A percentile compares a stretch with the other conserved stretches of the same genome.
Conservation (phyloP, 805 yeast genomes). For the Kluyveromyces starmeri region DNA sequence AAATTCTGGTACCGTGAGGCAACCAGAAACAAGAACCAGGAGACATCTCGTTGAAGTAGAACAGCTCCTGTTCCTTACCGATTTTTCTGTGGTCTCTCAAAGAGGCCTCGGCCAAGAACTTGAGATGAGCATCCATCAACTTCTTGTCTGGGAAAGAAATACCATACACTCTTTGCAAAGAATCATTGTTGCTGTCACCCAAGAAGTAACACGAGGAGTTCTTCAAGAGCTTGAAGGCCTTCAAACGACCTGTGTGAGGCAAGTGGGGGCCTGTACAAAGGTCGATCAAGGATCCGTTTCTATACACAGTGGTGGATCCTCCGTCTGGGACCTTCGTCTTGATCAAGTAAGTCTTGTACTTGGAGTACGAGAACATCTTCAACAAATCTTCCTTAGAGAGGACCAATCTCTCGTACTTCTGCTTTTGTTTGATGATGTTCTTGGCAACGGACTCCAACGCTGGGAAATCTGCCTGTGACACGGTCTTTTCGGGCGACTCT, state of each 20-base stretch:
- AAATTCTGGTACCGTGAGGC: slow-evolving; percentile 98
- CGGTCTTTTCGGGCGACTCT: slow-evolving; percentile 63
- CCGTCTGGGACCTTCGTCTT: slow-evolving; percentile 89
- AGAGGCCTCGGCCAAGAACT: slow-evolving; percentile 92
- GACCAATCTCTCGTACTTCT: slow-evolving; percentile 86
- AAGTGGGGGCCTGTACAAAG: slow-evolving; percentile 97
- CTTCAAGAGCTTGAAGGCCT: slow-evolving; percentile 87
- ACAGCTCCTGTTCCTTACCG: slow-evolving; percentile 93
- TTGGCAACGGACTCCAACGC: slow-evolving; percentile 80
- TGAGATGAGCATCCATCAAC: slow-evolving; percentile 87
- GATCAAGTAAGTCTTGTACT: slow-evolving; percentile 86
- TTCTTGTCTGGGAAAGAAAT: slow-evolving; percentile 98
- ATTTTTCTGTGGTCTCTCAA: slow-evolving; percentile 93
- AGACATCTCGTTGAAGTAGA: slow-evolving; percentile 90
- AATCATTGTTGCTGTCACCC: slow-evolving; percentile 88
- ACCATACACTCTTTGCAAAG: slow-evolving; percentile 96
- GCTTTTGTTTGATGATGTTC: slow-evolving; percentile 88
- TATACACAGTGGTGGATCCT: slow-evolving; percentile 90
- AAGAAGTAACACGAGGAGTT: slow-evolving; percentile 94
- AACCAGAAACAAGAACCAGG: slow-evolving; percentile 99
- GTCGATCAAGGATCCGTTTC: slow-evolving; percentile 96
- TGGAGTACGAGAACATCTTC: slow-evolving; percentile 91
- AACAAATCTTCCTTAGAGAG: slow-evolving; percentile 86
- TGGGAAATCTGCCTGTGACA: slow-evolving; percentile 75
- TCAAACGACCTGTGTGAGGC: slow-evolving; percentile 94